Conservation (phyloP, 2,329 filamentous ascomycete species). For the Fusarium oxysporum region DNA sequence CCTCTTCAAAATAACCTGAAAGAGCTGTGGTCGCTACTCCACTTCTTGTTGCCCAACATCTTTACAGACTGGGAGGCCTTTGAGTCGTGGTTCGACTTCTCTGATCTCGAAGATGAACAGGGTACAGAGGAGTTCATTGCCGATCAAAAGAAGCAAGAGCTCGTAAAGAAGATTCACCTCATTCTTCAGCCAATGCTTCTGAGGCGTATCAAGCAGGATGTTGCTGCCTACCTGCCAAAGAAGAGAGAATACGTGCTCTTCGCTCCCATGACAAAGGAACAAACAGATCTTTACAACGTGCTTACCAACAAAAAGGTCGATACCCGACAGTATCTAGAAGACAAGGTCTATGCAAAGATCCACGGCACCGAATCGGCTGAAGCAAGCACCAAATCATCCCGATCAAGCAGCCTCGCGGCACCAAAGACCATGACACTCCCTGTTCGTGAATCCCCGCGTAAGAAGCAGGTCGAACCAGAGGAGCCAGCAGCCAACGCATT, state of each 20-base stretch:
- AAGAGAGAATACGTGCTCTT: slow-evolving; percentile 97
- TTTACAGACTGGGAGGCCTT: slow-evolving; percentile 95
- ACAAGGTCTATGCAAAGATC: slow-evolving; percentile 77
- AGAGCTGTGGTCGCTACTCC: slow-evolving; percentile 93
- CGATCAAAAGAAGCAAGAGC: slow-evolving; percentile 71
- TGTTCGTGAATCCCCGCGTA: slow-evolving; percentile 52
- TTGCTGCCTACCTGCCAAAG: slow-evolving; percentile 90
- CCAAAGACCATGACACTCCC: slow-evolving; percentile 48
- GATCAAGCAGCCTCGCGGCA: slow-evolving; percentile 49
- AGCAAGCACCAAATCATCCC: slow-evolving; percentile 50
- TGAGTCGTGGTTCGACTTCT: slow-evolving; percentile 97
- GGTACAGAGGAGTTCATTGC: slow-evolving; percentile 82
- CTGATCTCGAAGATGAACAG: slow-evolving; percentile 85
- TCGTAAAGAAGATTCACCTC: slow-evolving; percentile 82
- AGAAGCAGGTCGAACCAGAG: slow-evolving; percentile 43
- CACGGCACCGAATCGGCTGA: slow-evolving; percentile 49
- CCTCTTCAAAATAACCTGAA: slow-evolving; percentile 95
- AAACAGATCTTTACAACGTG: slow-evolving; percentile 86
- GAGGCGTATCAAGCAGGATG: slow-evolving; percentile 90
- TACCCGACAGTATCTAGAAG: slow-evolving; percentile 81
- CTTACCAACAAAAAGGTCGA: slow-evolving; percentile 69
- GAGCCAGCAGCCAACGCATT: slow-evolving; percentile 60
- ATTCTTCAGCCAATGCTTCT: slow-evolving; percentile 93
- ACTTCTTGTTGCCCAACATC: slow-evolving; percentile 91
- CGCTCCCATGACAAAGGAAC: slow-evolving; percentile 89